phyloP scores from a whole-genome alignment of 2,329 filamentous ascomycete genomes.

The Hirsutella thompsonii region DNA sequence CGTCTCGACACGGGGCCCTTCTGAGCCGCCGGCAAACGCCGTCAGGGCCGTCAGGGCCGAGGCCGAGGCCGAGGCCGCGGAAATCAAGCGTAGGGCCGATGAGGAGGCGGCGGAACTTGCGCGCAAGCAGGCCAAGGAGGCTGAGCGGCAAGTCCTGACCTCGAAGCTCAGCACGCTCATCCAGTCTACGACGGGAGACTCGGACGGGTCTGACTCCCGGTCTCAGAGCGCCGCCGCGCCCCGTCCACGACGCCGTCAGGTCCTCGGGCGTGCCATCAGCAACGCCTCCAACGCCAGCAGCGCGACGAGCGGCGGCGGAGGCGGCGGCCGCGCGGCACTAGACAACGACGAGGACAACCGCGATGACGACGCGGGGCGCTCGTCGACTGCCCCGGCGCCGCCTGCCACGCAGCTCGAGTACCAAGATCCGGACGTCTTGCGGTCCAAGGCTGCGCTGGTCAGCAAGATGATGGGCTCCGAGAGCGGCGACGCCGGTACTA shows the following conservation, averaged over 20 bases:
- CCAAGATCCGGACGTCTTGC: constrained; percentile 33
- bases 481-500: constrained; percentile 5
- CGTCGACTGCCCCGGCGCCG: constrained; percentile 24
- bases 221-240: constrained; percentile 1
- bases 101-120: constrained; percentile 5
- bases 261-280: constrained; percentile 45
- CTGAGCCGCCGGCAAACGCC: constrained; percentile 4
- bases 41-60: background rate
- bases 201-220: constrained; percentile 5
- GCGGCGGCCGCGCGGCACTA: constrained; percentile 7
- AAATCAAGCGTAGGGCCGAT: constrained; percentile 3
- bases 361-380: constrained; percentile 9
- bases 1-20: constrained; percentile 2
- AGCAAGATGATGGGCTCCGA: constrained; percentile 24
- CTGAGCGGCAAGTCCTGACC: constrained; percentile 27
- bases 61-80: constrained; percentile 5
- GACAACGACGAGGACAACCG: constrained; percentile 6
- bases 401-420: constrained; percentile 41
- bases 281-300: constrained; percentile 41
- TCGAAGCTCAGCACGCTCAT: constrained; percentile 30
- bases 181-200: constrained; percentile 12
- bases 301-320: constrained; percentile 18
- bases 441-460: constrained; percentile 29
- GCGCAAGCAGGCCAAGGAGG: constrained; percentile 16
- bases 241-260: constrained; percentile 28